Base-by-base conservation (phyloP, 306 rosid species). In the Dryas octopetala region DNA sequence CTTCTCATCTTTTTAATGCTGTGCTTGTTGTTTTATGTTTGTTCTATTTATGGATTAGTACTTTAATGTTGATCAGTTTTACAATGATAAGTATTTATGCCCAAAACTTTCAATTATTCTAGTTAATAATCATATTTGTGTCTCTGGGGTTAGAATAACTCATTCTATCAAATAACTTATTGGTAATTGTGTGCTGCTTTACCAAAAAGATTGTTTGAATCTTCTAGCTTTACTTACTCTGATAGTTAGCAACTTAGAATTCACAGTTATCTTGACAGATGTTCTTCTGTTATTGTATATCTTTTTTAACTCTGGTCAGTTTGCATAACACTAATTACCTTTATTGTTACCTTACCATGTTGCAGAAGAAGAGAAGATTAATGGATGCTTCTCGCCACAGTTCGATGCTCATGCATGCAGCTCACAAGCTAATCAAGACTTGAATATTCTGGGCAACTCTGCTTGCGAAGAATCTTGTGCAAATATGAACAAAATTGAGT, bases 301-400 rank as follows among this genome's bases (percentile, higher is more conserved):
- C 23, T 68, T 4, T 13, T 53, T 74, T 53, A 14, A 2, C 66
- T 23, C 17, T 0, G 54, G 38, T 12, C n/a, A 19, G 46, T 81
- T 14, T 44, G 2, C 5, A 10, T 11, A 5, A 52, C 16, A n/a
- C 17, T 70, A 26, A 70, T 41, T 55, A 51, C 4, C 45, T 43
- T 71, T 11, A 12, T 54, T 55, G 75, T 62, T 51, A 19, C 65
- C 8, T 68, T 16, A 16, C 26, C 73, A 61, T 86, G 67, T 66
- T 76, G 67, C 86, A 93, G 98, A 87, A 82, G 92, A 88, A 73
- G 98, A 93, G 79, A 83, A 68, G 66, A 2, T 45, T 65, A 32
- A 0, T 0, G 94, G 77, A 64, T 3, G 0, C 32, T 91, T 75
- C 83, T 89, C 98, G 9, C 97, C 98, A 17, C 91, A 89, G 80